Evolutionary conservation across 495 filamentous ascomycete genomes (phyloP).

Genomic region (Xylaria sp.): DNA sequence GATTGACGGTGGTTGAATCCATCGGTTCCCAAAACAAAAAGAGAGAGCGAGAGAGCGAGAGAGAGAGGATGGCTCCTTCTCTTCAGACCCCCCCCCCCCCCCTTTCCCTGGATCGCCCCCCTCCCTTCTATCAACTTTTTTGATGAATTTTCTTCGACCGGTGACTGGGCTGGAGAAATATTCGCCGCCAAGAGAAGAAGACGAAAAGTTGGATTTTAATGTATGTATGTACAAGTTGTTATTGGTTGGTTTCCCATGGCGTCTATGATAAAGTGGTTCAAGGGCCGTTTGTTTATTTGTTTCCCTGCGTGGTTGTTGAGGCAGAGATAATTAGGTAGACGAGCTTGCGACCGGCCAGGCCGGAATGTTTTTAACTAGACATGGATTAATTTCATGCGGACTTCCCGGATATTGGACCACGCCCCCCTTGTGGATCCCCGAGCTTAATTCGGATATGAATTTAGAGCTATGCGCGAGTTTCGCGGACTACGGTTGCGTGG

Average conservation of each 20-base stretch:
- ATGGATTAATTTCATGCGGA: background rate
- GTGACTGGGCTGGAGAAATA: background rate
- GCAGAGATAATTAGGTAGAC: background rate
- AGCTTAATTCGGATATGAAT: background rate
- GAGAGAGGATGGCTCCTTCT: background rate
- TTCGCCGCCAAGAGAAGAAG: background rate
- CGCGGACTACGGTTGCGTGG: background rate
- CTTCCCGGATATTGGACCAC: background rate
- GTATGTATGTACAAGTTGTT: conserved; percentile 14
- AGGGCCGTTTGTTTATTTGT: background rate
- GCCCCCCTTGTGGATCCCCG: background rate
- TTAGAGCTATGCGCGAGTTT: background rate
- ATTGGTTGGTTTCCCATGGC: background rate
- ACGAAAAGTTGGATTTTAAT: background rate
- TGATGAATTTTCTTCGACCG: background rate
- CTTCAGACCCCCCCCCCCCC: background rate
- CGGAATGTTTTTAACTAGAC: background rate
- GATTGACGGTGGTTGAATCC: background rate
- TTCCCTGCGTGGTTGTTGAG: background rate
- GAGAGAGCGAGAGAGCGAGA: background rate
- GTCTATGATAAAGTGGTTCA: background rate
- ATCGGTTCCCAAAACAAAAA: background rate
- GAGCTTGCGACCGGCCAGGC: background rate
- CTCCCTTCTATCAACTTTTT: background rate
- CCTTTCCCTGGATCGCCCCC: background rate